Evolutionary conservation across 176 grass and related monocot species (phyloP), one percentile per base, ranked within the genome.

Genomic region (Triticum turgidum): DNA sequence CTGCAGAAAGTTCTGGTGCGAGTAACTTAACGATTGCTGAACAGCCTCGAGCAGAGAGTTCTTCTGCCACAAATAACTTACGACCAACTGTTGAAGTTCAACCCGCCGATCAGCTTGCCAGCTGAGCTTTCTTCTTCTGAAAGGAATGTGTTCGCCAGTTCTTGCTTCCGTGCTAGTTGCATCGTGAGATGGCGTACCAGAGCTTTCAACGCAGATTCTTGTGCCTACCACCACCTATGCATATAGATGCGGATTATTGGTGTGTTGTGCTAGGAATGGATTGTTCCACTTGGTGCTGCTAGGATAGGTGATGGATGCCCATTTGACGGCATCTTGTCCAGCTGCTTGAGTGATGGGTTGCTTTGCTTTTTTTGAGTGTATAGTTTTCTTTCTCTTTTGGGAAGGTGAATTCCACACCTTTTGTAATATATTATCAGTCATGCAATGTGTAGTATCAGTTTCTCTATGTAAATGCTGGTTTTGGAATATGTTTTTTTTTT

Each of bases 21-120:
- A 52, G 41, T 67, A 58, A 56, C 70, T 33, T 47, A 51, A 22
- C 61, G 1, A 22, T 51, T 17, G 22, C 22, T 17, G 66, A 76
- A 64, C 33, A 84, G 6, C 47, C 61, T 11, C 22, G 38, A 35
- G 44, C 73, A 39, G 61, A 77, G 15, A 82, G 71, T 33, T 44
- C 79, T 38, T n/a, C 61, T 21, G 49, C 61, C 15, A 25, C 44
- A 3, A 27, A 27, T 66, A 73, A 42, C 79, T 44, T 65, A 13
- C 27, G 61, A 20, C 27, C 61, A 20, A 27, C 32, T 35, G 67
- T 80, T 34, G 58, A 76, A 69, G 89, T 17, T 49, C 22, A 12
- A 65, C 51, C 85, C 5, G 56, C 52, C 67, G 73, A 66, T 70
- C 82, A 88, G 58, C 78, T 64, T 42, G 71, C 77, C 63, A 56